A percentile compares a stretch with the other conserved stretches of the same genome.
Evolutionary conservation across 192 early-diverging fungal genomes (phyloP).

Genomic region (Backusella circina): DNA sequence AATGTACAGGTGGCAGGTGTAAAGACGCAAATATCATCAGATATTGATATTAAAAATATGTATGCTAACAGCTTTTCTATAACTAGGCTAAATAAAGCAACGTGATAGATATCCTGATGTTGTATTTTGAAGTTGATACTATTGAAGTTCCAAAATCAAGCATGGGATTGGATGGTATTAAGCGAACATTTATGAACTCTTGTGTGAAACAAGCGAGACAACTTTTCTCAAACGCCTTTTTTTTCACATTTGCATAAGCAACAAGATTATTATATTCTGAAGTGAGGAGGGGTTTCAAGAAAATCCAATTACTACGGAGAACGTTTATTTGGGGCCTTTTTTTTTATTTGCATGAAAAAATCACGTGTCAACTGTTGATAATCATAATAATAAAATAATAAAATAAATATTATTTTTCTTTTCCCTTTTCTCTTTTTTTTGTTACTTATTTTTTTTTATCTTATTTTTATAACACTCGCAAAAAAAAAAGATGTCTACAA

Average conservation of each 20-base stretch:
- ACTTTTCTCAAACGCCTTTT: not conserved
- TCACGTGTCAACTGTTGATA: not conserved
- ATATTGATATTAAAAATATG: conserved; percentile 7
- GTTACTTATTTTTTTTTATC: not conserved
- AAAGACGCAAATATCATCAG: conserved; percentile 17
- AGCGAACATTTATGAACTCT: not conserved
- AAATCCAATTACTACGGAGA: no score
- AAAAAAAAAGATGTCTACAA: not conserved
- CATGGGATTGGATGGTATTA: not conserved
- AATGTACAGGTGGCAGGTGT: conserved; percentile 19
- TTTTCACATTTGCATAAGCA: conserved; percentile 2
- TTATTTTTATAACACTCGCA: not conserved
- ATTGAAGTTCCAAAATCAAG: conserved; percentile 5
- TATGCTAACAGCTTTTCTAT: not conserved
- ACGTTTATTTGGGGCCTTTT: not conserved
- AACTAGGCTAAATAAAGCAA: conserved; percentile 21
- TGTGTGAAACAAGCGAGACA: not conserved
- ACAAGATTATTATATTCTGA: not conserved
- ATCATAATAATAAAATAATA: not conserved
- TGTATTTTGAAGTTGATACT: conserved; percentile 10
- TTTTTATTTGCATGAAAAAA: not conserved
- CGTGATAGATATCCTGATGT: conserved; percentile 10
- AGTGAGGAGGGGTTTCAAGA: no score
- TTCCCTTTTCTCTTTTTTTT: not conserved
- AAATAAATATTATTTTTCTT: not conserved